These are phyloP conservation scores for Andalucia godoyi DNA, from an alignment of 78 protist genomes.

Conservation along the genomic window DNA sequence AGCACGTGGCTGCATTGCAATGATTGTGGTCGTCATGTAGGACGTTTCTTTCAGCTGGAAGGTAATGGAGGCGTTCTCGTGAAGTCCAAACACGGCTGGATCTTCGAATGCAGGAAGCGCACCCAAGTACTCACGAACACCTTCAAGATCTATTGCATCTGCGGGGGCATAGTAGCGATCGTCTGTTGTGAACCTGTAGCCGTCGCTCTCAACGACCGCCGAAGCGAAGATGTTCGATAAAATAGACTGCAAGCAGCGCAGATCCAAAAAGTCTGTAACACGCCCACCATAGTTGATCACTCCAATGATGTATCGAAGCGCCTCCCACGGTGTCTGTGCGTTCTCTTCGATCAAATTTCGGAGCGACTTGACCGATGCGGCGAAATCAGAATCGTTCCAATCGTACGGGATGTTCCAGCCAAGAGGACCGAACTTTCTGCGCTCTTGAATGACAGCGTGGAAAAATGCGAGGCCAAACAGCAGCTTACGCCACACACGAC, in stretches of 20 bases:
- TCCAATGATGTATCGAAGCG: constrained; percentile 31
- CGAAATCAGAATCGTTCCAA: constrained; percentile 53
- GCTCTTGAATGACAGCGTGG: constrained; percentile 79
- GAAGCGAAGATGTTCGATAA: constrained; percentile 11
- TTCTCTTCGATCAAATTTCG: constrained; percentile 6
- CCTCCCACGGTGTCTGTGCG: constrained; percentile 44
- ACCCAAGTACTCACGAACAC: not conserved
- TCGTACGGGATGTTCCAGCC: constrained; percentile 84
- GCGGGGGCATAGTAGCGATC: constrained; percentile 8
- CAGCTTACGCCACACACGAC: constrained; percentile 24
- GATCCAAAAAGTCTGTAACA: constrained; percentile 60
- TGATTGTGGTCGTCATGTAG: constrained; percentile 15
- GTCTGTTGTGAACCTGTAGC: not conserved
- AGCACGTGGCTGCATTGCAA: constrained; percentile 19
- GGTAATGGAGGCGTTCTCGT: constrained; percentile 71
- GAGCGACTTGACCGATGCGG: constrained; percentile 33
- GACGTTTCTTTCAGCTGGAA: constrained; percentile 32
- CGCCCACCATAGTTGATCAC: constrained; percentile 74
- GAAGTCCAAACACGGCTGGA: constrained; percentile 72
- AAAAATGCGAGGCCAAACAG: constrained; percentile 54
- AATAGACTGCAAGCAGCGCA: constrained; percentile 2
- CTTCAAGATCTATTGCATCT: not conserved
- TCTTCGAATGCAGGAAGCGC: constrained; percentile 43
- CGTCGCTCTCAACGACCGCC: constrained; percentile 1
- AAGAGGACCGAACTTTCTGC: constrained; percentile 65